Base-by-base conservation (phyloP, 2,329 filamentous ascomycete genomes). In the Polychaeton citri region DNA sequence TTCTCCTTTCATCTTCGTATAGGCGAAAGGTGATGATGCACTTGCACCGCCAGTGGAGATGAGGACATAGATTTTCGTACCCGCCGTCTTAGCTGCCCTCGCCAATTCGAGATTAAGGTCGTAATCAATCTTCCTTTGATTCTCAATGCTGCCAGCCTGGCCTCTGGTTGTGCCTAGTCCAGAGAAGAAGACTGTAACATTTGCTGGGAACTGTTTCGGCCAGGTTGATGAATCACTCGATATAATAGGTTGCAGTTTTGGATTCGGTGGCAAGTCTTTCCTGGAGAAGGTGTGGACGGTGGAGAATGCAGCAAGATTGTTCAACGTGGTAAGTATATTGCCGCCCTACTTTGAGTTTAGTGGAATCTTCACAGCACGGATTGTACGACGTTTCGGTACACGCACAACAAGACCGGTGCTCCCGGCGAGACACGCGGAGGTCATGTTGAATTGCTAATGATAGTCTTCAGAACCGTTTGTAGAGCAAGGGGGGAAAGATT, bases 41-140 rank as follows among this genome's bases (percentile, higher is more conserved):
- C 54, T 72, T n/a, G 63, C 66, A 34, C 58, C 63, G 1, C 50
- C 62, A 16, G 70, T 68, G 1, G 80, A 86, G 38, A 93, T 69
- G 44, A 92, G 76, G 16, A 95, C 77, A 52, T 81, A 92, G 2
- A 79, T 79, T 45, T 74, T 74, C 8, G 74, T 71, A 21, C 84
- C 84, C 1, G 77, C 74, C 3, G 69, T 71, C 53, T 79, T 83
- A 30, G 87, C 84, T 0, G 80, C 76, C 41, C 72, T 70, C 3
- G 83, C 86, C 17, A 93, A 68, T 44, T 79, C 77, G 33, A 92
- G 59, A 59, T 93, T 93, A 31, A 94, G 67, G 52, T 90, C 85
- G 54, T 86, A 74, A 62, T 95, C 88, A 44, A 95, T 82, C 53
- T 82, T 81, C 63, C 84, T 81, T 62, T 95, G 88, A 42, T 78